Evolutionary conservation across 139 green algal genomes (phyloP).

Genomic region (Tetradesmus obliquus): DNA sequence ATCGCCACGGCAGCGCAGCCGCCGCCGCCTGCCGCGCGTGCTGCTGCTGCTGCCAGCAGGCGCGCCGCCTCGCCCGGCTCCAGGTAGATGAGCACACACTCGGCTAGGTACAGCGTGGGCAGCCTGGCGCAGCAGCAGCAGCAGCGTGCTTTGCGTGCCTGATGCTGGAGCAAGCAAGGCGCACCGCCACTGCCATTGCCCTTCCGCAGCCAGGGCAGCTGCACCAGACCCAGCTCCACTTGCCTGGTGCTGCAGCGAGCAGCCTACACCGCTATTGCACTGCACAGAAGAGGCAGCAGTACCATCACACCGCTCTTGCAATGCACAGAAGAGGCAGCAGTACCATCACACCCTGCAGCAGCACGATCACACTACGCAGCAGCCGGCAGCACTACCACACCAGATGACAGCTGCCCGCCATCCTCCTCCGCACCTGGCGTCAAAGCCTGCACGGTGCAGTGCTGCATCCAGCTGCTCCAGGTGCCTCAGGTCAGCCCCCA

Average conservation of each 20-base stretch:
- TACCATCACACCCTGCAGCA: not conserved
- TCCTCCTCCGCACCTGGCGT: slow-evolving; percentile 49
- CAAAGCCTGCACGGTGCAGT: slow-evolving; percentile 63
- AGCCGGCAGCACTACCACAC: not conserved
- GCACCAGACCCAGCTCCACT: not conserved
- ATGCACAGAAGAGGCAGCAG: too few relatives aligned
- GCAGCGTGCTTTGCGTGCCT: not conserved
- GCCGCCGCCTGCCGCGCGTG: slow-evolving; percentile 40
- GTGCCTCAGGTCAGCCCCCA: slow-evolving; percentile 79
- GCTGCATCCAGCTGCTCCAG: slow-evolving; percentile 49
- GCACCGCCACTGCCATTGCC: not conserved
- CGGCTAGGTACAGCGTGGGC: slow-evolving; percentile 84
- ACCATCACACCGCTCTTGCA: too few relatives aligned
- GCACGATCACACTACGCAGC: not conserved
- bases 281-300: too few relatives aligned
- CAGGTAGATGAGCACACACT: slow-evolving; percentile 95
- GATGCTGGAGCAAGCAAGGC: not conserved
- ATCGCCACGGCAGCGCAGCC: slow-evolving; percentile 66
- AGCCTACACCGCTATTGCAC: too few relatives aligned
- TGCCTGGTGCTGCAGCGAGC: too few relatives aligned
- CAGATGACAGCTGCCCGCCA: too few relatives aligned
- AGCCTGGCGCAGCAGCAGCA: slow-evolving; percentile 26
- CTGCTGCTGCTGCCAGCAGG: slow-evolving; percentile 61
- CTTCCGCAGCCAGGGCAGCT: not conserved
- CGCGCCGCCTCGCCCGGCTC: slow-evolving; percentile 63